phyloP scores from a whole-genome alignment of 2,329 filamentous ascomycete genomes.

The Colletotrichum plurivorum region DNA sequence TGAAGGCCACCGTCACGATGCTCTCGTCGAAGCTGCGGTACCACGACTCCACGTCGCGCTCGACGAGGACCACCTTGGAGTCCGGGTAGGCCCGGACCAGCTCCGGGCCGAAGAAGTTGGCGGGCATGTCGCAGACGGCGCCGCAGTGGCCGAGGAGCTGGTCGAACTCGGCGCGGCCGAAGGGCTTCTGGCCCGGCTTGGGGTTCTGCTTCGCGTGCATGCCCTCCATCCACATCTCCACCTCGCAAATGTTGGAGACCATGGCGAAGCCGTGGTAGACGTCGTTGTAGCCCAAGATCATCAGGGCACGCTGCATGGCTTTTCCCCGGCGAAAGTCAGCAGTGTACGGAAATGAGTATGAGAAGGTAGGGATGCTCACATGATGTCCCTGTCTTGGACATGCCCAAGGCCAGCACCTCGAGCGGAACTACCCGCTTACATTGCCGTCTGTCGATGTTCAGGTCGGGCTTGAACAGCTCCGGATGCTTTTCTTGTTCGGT shows the following conservation, averaged over 20 bases:
- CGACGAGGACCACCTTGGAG: conserved; percentile 55
- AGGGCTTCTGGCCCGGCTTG: conserved; percentile 43
- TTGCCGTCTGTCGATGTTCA: conserved; percentile 37
- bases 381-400: conserved; percentile 40
- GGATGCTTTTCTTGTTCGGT: conserved; percentile 41
- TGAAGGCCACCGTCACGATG: conserved; percentile 39
- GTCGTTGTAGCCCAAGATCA: conserved; percentile 49
- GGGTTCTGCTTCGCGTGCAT: conserved; percentile 43
- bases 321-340: not conserved
- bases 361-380: conserved; percentile 43
- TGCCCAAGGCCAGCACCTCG: conserved; percentile 38
- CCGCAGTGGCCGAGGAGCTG: conserved; percentile 42
- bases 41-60: conserved; percentile 48
- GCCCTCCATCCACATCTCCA: conserved; percentile 30
- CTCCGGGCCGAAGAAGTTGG: conserved; percentile 52
- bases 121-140: conserved; percentile 58
- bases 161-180: conserved; percentile 40
- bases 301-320: conserved; percentile 47
- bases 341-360: conserved; percentile 41
- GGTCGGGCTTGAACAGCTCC: conserved; percentile 41
- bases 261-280: conserved; percentile 49
- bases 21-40: conserved; percentile 47
- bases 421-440: conserved; percentile 39
- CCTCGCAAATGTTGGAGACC: conserved; percentile 36
- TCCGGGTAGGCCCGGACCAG: conserved; percentile 59